Evolutionary conservation across 73 alveolate species (phyloP).

Genomic region (Paramecium sexaurelia): DNA sequence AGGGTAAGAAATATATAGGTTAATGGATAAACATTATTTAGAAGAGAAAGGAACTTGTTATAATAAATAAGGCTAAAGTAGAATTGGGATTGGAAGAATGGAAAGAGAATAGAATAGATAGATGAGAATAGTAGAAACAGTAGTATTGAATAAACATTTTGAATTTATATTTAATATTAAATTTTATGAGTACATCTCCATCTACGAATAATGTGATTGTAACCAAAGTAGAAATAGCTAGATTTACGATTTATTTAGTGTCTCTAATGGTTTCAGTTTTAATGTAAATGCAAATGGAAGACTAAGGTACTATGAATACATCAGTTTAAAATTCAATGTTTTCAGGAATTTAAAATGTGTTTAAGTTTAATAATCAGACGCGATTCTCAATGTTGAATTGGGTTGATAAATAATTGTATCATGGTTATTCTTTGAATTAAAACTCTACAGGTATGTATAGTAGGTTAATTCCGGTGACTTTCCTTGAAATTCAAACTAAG

Average conservation of each 20-base stretch:
- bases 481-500: not conserved
- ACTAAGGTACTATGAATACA: constrained; percentile 32
- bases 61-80: constrained; percentile 30
- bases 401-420: constrained; percentile 3
- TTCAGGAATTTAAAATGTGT: constrained; percentile 16
- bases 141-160: not conserved
- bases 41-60: constrained; percentile 73
- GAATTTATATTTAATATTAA: not conserved
- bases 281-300: constrained; percentile 1
- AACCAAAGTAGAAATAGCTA: not conserved
- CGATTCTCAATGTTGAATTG: constrained; percentile 10
- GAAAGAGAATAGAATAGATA: constrained; percentile 55
- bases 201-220: not conserved
- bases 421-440: not conserved
- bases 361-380: not conserved
- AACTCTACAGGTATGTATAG: not conserved
- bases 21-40: constrained; percentile 81
- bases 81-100: constrained; percentile 64
- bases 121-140: not conserved
- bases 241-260: not conserved
- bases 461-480: not conserved
- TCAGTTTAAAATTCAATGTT: not conserved
- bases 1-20: constrained; percentile 79
- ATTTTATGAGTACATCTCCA: not conserved
- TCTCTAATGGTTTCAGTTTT: constrained; percentile 8